Conservation (phyloP, 192 early-diverging fungal genomes). For the Linnemannia schmuckeri region DNA sequence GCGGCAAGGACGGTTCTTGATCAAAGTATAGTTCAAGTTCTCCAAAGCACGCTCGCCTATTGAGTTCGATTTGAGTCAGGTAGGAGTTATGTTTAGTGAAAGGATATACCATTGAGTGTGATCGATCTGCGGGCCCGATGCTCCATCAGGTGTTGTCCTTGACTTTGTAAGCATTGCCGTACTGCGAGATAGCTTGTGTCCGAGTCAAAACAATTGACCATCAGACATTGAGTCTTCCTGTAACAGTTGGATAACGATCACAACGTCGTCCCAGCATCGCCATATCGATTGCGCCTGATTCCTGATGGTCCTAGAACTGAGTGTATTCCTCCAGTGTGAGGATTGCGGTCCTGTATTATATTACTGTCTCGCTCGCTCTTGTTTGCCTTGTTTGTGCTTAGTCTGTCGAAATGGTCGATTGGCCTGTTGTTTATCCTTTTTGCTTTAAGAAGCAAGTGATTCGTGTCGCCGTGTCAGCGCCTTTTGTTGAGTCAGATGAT, state of each 20-base stretch:
- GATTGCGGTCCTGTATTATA: not conserved
- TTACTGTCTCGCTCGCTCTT: not conserved
- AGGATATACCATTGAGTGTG: not conserved
- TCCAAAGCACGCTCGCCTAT: slow-evolving; percentile 93
- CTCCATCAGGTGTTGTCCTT: not conserved
- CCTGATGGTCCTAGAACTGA: not conserved
- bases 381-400: not conserved
- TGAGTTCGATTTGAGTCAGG: not conserved
- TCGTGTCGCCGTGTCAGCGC: not conserved
- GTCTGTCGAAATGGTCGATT: not conserved
- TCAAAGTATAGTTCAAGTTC: slow-evolving; percentile 93
- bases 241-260: not conserved
- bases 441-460: too few relatives aligned
- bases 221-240: not conserved
- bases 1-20: slow-evolving; percentile 95
- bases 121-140: not conserved
- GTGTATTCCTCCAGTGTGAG: not conserved
- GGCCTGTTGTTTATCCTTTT: not conserved
- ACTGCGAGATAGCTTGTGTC: not conserved
- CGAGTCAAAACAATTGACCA: not conserved
- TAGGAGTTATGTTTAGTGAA: not conserved
- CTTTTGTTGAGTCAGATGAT: not conserved
- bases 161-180: not conserved
- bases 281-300: slow-evolving; percentile 2
- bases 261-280: not conserved